These are phyloP conservation scores for Chlamydomonas schloesseri DNA, from an alignment of 139 green algal species.

Conservation along the genomic window DNA sequence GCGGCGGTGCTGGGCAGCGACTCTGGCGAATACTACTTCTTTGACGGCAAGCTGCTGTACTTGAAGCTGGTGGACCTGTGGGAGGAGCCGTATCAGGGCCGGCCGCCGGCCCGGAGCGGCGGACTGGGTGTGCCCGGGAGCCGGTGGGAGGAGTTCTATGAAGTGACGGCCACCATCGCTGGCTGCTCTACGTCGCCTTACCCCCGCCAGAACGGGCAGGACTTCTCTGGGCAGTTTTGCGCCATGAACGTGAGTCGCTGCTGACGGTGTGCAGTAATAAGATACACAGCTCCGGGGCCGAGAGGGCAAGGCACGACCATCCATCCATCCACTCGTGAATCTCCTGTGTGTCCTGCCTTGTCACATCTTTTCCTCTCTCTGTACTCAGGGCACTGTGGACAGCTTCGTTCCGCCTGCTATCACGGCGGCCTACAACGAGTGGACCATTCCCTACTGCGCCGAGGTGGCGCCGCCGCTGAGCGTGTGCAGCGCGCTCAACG, in stretches of 20 bases:
- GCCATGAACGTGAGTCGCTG: neutral
- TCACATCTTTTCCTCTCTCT: too few species aligned
- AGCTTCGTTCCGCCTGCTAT: neutral
- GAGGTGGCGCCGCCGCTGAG: neutral
- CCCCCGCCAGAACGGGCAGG: neutral
- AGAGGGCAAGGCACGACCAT: too few species aligned
- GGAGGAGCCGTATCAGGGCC: too few species aligned
- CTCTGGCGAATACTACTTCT: neutral
- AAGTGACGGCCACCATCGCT: neutral
- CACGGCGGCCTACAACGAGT: neutral
- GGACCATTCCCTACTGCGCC: neutral
- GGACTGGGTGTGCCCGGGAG: too few species aligned
- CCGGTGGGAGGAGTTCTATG: too few species aligned
- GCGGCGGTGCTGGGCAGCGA: neutral
- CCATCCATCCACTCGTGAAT: too few species aligned
- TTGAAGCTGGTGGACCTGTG: neutral
- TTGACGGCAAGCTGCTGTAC: constrained; percentile 17
- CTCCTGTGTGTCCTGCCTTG: too few species aligned
- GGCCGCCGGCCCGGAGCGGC: too few species aligned
- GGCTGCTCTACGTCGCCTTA: neutral
- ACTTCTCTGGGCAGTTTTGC: neutral
- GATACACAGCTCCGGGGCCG: too few species aligned
- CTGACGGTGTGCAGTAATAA: too few species aligned
- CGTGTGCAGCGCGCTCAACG: neutral
- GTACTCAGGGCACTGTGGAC: neutral